Conservation (phyloP, 176 grass and related monocot species). For the Hsuehochloa calcarea region DNA sequence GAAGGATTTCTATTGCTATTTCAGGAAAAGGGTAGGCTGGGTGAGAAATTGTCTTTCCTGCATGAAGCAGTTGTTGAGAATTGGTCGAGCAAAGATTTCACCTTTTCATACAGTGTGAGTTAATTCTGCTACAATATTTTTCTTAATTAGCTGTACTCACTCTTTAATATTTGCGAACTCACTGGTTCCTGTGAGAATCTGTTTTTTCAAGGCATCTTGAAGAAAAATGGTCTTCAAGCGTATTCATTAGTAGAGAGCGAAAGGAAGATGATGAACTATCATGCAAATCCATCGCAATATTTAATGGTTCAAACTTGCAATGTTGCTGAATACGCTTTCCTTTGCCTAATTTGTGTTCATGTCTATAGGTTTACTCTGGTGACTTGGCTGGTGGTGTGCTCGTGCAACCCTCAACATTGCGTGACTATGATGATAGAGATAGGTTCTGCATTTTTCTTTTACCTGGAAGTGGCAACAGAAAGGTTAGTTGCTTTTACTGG, state of each 20-base stretch:
- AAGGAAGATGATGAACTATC: neutral
- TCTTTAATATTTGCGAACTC: neutral
- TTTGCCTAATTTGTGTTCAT: conserved; percentile 30
- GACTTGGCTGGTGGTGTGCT: conserved; percentile 75
- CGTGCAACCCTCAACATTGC: conserved; percentile 63
- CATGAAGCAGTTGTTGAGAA: conserved; percentile 87
- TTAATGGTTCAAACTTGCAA: conserved; percentile 1
- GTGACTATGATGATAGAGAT: conserved; percentile 79
- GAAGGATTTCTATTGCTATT: conserved; percentile 22
- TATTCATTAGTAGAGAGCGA: neutral
- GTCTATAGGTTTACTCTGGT: conserved; percentile 62
- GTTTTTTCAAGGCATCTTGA: neutral
- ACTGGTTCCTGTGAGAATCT: conserved; percentile 11
- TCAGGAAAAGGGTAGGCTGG: conserved; percentile 80
- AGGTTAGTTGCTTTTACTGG: conserved; percentile 50
- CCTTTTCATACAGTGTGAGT: conserved; percentile 86
- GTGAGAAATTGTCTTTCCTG: conserved; percentile 67
- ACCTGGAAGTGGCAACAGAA: conserved; percentile 80
- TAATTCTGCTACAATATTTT: conserved; percentile 21
- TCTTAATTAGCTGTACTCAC: conserved; percentile 6
- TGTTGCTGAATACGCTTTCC: neutral
- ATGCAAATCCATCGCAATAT: neutral
- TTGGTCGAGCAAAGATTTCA: conserved; percentile 84
- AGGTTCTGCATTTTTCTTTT: conserved; percentile 86
- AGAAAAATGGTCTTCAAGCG: neutral